A percentile compares a stretch with the other conserved stretches of the same genome.
phyloP scores from a whole-genome alignment of 176 grass and related monocot species.

The Hyparrhenia diplandra region DNA sequence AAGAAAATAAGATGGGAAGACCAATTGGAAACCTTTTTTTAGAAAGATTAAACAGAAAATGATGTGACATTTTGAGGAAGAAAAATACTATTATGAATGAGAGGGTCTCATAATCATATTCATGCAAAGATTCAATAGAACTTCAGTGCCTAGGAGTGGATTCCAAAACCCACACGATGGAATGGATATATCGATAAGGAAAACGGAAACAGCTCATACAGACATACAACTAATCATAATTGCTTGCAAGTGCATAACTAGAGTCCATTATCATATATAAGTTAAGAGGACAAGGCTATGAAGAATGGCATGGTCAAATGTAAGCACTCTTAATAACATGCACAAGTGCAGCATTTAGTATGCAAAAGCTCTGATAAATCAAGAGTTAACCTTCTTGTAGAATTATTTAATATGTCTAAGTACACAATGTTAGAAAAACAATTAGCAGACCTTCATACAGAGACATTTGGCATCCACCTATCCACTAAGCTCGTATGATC shows the following conservation, averaged over 20 bases:
- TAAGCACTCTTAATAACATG: conserved; percentile 6
- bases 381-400: conserved; percentile 10
- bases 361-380: conserved; percentile 12
- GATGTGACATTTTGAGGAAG: not conserved
- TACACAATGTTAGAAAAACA: not conserved
- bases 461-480: not conserved
- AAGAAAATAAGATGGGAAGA: not conserved
- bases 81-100: not conserved
- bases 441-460: not conserved
- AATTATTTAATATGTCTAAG: conserved; percentile 2
- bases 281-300: not conserved
- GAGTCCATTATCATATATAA: not conserved
- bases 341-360: not conserved
- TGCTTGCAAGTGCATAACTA: not conserved
- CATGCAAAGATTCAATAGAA: not conserved
- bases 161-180: not conserved
- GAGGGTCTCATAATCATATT: not conserved
- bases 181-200: not conserved
- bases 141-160: not conserved
- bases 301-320: conserved; percentile 7
- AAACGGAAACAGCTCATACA: not conserved
- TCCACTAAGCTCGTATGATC: conserved; percentile 4
- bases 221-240: not conserved
- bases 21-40: not conserved
- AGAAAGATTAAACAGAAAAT: conserved; percentile 9